Conservation (phyloP, 768 basidiomycete species). For the Russula abietina region DNA sequence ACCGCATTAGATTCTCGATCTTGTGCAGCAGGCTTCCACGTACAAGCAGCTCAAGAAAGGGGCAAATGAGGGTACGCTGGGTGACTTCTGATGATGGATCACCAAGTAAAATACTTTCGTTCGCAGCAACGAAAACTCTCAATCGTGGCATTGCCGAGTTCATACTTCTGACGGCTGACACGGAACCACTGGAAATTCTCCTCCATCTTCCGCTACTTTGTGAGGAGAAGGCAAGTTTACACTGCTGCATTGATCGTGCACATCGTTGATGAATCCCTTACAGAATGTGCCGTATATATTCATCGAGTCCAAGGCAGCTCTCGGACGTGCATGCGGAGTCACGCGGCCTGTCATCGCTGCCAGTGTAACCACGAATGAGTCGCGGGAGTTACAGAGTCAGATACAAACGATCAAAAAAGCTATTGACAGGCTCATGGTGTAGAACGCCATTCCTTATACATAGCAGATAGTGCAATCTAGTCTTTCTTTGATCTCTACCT, state of each 20-base stretch:
- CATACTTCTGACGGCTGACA: slow-evolving; percentile 93
- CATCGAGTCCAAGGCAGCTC: slow-evolving; percentile 88
- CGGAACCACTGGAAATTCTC: slow-evolving; percentile 95
- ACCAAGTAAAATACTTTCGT: not conserved
- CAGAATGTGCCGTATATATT: slow-evolving; percentile 97
- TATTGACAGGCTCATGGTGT: slow-evolving; percentile 64
- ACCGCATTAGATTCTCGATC: slow-evolving; percentile 73
- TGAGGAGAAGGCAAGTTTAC: slow-evolving; percentile 82
- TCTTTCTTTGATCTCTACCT: not conserved
- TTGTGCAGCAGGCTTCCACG: slow-evolving; percentile 92
- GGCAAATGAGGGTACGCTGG: slow-evolving; percentile 85
- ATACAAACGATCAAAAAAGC: slow-evolving; percentile 79
- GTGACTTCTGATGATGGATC: not conserved
- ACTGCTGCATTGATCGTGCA: not conserved
- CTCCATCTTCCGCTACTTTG: slow-evolving; percentile 95
- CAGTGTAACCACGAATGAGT: slow-evolving; percentile 94
- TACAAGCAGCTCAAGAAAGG: slow-evolving; percentile 99
- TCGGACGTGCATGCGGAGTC: slow-evolving; percentile 94
- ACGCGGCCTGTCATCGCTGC: slow-evolving; percentile 92
- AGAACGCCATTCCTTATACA: slow-evolving; percentile 3
- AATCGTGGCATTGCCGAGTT: slow-evolving; percentile 98
- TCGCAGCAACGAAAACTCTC: slow-evolving; percentile 88
- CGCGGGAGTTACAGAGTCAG: slow-evolving; percentile 83
- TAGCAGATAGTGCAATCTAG: slow-evolving; percentile 1
- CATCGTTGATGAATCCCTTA: not conserved